Evolutionary conservation across 768 basidiomycete species (phyloP).

Genomic region (Lentinula sp.): DNA sequence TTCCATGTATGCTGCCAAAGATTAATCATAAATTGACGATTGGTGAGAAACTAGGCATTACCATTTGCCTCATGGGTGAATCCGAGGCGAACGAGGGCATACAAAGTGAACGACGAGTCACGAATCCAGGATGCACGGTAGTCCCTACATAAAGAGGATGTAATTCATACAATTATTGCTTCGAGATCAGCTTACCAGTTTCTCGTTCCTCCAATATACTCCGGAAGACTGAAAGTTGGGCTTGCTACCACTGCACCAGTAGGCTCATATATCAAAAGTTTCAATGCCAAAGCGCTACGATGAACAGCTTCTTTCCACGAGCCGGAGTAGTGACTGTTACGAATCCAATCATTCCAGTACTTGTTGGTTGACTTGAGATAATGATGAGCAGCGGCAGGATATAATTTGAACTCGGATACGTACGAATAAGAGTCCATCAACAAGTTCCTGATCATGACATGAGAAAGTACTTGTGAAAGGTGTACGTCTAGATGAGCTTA

Average conservation of each 20-base stretch:
- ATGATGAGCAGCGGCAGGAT: conserved; percentile 2
- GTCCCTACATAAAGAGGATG: conserved; percentile 1
- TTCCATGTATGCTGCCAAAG: conserved; percentile 69
- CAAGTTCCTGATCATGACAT: conserved; percentile 35
- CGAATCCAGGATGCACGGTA: conserved; percentile 74
- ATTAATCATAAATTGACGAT: not conserved
- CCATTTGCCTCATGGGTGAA: conserved; percentile 91
- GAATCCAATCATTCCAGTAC: conserved; percentile 90
- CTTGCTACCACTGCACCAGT: conserved; percentile 92
- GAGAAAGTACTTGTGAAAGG: not conserved
- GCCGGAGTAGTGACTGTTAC: conserved; percentile 74
- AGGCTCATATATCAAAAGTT: conserved; percentile 89
- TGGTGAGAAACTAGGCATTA: conserved; percentile 23
- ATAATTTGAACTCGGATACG: conserved; percentile 11
- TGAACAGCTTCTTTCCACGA: conserved; percentile 96
- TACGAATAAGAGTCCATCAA: conserved; percentile 54
- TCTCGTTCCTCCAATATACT: conserved; percentile 83
- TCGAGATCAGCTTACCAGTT: conserved; percentile 57
- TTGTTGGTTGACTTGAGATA: conserved; percentile 53
- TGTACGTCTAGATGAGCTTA: conserved; percentile 14
- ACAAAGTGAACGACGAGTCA: conserved; percentile 94
- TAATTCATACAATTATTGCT: not conserved
- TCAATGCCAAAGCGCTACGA: conserved; percentile 88
- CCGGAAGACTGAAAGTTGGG: conserved; percentile 92
- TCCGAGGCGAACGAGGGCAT: conserved; percentile 88